Evolutionary conservation across 2,329 filamentous ascomycete genomes (phyloP).

Genomic region (Claviceps humidiphila): DNA sequence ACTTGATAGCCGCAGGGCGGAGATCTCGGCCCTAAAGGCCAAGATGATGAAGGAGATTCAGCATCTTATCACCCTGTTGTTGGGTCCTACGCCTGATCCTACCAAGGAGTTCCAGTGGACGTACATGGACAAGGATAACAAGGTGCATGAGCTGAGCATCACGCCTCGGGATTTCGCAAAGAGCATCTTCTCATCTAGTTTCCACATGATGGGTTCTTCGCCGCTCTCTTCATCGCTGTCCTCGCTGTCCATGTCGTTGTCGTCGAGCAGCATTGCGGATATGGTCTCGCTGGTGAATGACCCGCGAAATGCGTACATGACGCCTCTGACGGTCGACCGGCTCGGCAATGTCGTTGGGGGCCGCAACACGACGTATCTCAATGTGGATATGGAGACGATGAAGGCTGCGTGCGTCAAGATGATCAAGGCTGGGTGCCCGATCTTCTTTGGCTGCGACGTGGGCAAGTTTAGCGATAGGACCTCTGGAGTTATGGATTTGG

Average conservation of each 20-base stretch:
- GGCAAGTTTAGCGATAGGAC: slow-evolving; percentile 61
- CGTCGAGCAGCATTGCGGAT: slow-evolving; percentile 42
- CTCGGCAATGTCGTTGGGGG: slow-evolving; percentile 75
- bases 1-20: no score
- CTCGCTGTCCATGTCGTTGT: slow-evolving; percentile 13
- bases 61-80: slow-evolving; percentile 64
- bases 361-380: slow-evolving; percentile 65
- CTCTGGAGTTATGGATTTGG: slow-evolving; percentile 68
- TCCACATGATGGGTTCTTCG: slow-evolving; percentile 32
- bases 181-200: slow-evolving; percentile 38
- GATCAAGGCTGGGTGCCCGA: slow-evolving; percentile 63
- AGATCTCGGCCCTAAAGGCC: slow-evolving; percentile 34
- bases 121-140: slow-evolving; percentile 57
- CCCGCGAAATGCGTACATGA: slow-evolving; percentile 61
- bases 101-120: slow-evolving; percentile 65
- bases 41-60: slow-evolving; percentile 72
- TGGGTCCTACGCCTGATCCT: slow-evolving; percentile 64
- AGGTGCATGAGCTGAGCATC: slow-evolving; percentile 46
- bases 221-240: background rate
- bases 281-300: slow-evolving; percentile 80
- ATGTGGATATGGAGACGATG: slow-evolving; percentile 60
- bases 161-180: slow-evolving; percentile 61
- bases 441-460: slow-evolving; percentile 85
- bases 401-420: slow-evolving; percentile 64
- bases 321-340: slow-evolving; percentile 60